These are phyloP conservation scores for Pseudogymnoascus sp. DNA, from an alignment of 2,329 filamentous ascomycete genomes.

Conservation along the genomic window DNA sequence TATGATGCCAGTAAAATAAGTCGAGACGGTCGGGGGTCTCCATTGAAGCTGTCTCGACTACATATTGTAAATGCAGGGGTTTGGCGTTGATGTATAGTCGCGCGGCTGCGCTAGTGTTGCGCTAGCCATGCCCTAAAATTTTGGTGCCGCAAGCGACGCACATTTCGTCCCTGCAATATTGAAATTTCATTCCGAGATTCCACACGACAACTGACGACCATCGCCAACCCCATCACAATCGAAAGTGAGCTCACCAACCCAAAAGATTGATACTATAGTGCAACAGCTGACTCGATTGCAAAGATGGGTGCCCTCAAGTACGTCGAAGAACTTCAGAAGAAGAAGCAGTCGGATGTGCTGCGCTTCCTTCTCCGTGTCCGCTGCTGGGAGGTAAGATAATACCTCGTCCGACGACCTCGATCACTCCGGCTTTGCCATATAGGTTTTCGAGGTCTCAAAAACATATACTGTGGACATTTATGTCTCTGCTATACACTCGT, in stretches of 20 bases:
- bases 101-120: not conserved
- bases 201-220: conserved; percentile 11
- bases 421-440: conserved; percentile 24
- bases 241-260: not conserved
- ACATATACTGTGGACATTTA: conserved; percentile 30
- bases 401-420: conserved; percentile 30
- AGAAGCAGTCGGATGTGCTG: conserved; percentile 99
- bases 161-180: conserved; percentile 10
- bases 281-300: conserved; percentile 16
- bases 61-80: not conserved
- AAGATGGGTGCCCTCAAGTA: conserved; percentile 99
- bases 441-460: conserved; percentile 12
- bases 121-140: conserved; percentile 11
- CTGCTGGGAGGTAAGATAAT: conserved; percentile 94
- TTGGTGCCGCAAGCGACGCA: conserved; percentile 3
- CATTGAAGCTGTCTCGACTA: not conserved
- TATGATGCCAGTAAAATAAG: not conserved
- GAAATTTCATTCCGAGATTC: conserved; percentile 10
- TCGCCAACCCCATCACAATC: conserved; percentile 10
- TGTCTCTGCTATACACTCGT: conserved; percentile 89
- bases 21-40: not conserved
- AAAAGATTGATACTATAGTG: not conserved
- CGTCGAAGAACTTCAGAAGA: conserved; percentile 99
- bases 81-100: not conserved
- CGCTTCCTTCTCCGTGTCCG: conserved; percentile 99